Percentiles rank a stretch among this genome's conserved stretches.
Conservation (phyloP, 768 basidiomycete species). For the Mycena metata region DNA sequence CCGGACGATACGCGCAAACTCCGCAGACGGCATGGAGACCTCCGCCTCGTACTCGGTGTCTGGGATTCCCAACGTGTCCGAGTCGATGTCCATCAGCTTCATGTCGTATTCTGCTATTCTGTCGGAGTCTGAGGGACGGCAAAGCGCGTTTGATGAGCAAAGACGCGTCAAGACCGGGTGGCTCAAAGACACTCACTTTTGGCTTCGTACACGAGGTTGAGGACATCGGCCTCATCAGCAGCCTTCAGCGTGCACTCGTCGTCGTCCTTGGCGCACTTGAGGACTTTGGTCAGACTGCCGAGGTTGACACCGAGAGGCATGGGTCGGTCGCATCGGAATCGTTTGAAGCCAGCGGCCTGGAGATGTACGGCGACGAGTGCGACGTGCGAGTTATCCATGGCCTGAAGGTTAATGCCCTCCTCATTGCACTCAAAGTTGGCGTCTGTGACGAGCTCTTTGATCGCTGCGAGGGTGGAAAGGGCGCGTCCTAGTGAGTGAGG, state of each 20-base stretch:
- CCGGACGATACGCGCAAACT: constrained; percentile 93
- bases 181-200: constrained; percentile 69
- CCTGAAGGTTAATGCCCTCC: constrained; percentile 94
- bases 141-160: constrained; percentile 15
- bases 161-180: constrained; percentile 9
- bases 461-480: constrained; percentile 64
- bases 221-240: constrained; percentile 88
- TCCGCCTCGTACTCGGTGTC: constrained; percentile 98
- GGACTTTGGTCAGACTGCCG: constrained; percentile 90
- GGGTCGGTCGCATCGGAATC: constrained; percentile 94
- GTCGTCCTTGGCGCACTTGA: constrained; percentile 98
- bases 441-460: constrained; percentile 98
- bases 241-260: constrained; percentile 94
- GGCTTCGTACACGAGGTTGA: constrained; percentile 92
- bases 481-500: not conserved
- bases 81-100: constrained; percentile 99
- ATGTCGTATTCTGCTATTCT: constrained; percentile 98
- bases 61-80: constrained; percentile 94
- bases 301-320: constrained; percentile 94
- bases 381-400: constrained; percentile 99
- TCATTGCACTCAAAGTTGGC: constrained; percentile 98
- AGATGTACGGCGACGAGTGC: constrained; percentile 94
- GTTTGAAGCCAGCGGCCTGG: constrained; percentile 81
- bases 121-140: constrained; percentile 74
- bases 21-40: constrained; percentile 85